Base-by-base conservation (phyloP, 2,329 filamentous ascomycete genomes). In the Magnaporthiopsis poae region DNA sequence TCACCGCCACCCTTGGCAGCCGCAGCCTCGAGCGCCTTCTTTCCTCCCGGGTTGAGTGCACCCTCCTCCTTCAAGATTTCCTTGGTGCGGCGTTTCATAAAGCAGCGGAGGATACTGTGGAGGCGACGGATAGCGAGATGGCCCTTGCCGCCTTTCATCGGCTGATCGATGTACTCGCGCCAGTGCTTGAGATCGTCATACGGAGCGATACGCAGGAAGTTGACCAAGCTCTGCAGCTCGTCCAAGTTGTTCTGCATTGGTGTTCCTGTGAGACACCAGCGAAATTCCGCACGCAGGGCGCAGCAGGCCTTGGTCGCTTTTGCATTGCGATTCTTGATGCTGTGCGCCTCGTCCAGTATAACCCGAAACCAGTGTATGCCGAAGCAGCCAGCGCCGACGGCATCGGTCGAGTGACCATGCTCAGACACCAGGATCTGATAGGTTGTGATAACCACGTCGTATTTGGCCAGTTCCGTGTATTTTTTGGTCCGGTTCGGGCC, bases 81-180 rank as follows among this genome's bases (percentile, higher is more conserved):
- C 77, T 99, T 99, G 11, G 93, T 98, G 60, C 95, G 88, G n/a
- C 95, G 88, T 80, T 98, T 96, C 95, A 99, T 99, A 79, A 96
- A 96, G 66, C 92, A 94, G 66, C 90, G 89, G 4, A 99, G 80
- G 68, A 96, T 87, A 67, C 90, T 87, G 71, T 96, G 92, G 39
- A 99, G 81, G 61, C 95, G 86, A 64, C 88, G 86, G 75, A 99
- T 96, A 21, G 95, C 94, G 67, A 98, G 84, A 66, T 93, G 90
- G 13, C 94, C 95, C 68, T 90, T 89, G 9, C 93, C 93, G 68
- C 90, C 91, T 79, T 94, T 96, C 84, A 99, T 86, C 0, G 95
- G 95, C 61, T 84, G 81, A 65, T 92, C 93, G 68, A 99, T 99
- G 67, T 96, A 89, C 21, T 93, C 90, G 71, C 94, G 93, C 94